phyloP scores from a whole-genome alignment of 768 basidiomycete genomes.

The Rhizopogon roseolus region DNA sequence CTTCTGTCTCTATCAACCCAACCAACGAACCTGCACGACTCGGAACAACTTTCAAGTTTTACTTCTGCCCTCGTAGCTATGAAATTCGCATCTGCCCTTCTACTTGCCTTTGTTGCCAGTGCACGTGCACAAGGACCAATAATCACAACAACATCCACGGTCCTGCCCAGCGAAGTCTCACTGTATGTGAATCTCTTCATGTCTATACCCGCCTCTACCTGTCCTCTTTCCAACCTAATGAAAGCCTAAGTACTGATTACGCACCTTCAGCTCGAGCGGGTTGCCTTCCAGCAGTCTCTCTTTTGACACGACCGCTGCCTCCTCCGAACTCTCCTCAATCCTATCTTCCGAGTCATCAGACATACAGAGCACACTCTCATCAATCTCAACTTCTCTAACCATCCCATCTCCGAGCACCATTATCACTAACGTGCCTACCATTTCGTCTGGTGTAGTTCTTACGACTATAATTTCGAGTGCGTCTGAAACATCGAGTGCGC shows the following conservation, averaged over 20 bases:
- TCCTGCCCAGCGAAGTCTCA: slow-evolving; percentile 15
- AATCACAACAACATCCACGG: neutral
- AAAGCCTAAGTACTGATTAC: neutral
- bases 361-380: slow-evolving; percentile 3
- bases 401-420: too few species aligned
- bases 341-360: slow-evolving; percentile 21
- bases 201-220: neutral
- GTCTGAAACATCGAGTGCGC: too few species aligned
- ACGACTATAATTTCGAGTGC: neutral
- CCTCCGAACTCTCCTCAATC: slow-evolving; percentile 14
- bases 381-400: neutral
- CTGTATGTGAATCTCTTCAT: slow-evolving; percentile 10
- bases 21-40: neutral
- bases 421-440: neutral
- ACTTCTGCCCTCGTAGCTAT: slow-evolving; percentile 3
- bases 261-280: slow-evolving; percentile 17
- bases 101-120: slow-evolving; percentile 6
- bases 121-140: neutral
- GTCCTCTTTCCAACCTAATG: neutral
- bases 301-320: slow-evolving; percentile 18
- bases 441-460: neutral
- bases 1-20: too few species aligned
- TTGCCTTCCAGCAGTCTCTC: slow-evolving; percentile 11
- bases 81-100: slow-evolving; percentile 6
- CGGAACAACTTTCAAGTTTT: too few species aligned